Evolutionary conservation across 768 basidiomycete species (phyloP), one percentile per base, ranked within the genome.

Genomic region (Clathrus columnatus): DNA sequence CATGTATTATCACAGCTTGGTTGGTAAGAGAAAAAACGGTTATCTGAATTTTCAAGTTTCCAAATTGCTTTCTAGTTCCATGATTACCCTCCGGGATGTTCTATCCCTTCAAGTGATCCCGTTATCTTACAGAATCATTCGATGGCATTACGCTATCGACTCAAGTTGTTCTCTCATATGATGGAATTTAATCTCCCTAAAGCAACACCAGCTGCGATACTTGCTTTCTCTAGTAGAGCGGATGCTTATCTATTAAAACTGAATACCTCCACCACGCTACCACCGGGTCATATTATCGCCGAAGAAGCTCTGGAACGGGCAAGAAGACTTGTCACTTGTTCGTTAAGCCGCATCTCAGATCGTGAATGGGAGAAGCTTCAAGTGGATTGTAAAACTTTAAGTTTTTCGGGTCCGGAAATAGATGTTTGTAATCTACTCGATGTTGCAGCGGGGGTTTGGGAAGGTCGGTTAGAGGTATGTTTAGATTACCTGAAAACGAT

Each of bases 401-500:
- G 8, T 10, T 10, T 23, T 21, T 21, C 46, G n/a, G 10, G 14
- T 21, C 10, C 20, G 20, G 10, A 14, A 10, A 48, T 8, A 10
- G 8, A 21, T 21, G 30, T 18, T 36, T 20, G 7, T 36, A 11
- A 21, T 17, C 24, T 51, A 5, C 50, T 51, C 30, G 26, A 2
- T 8, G 6, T 20, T 16, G 23, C 42, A 7, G 30, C 50, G 4
- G 50, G 50, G 6, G 27, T 28, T 1, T 51, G 50, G 50, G 50
- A 51, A 7, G 50, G 50, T 26, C 50, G 50, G 17, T 32, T 51
- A 36, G 50, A 51, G 50, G 50, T 51, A 24, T 17, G 17, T 51
- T n/a, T 51, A 17, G 10, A 23, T 48, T 21, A 14, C 8, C 24
- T 10, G 8, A 14, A 10, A 14, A 17, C 46, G 46, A 17, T 23